phyloP scores from a whole-genome alignment of 1,139 yeast genomes.

The Yamadazyma atlantica region DNA sequence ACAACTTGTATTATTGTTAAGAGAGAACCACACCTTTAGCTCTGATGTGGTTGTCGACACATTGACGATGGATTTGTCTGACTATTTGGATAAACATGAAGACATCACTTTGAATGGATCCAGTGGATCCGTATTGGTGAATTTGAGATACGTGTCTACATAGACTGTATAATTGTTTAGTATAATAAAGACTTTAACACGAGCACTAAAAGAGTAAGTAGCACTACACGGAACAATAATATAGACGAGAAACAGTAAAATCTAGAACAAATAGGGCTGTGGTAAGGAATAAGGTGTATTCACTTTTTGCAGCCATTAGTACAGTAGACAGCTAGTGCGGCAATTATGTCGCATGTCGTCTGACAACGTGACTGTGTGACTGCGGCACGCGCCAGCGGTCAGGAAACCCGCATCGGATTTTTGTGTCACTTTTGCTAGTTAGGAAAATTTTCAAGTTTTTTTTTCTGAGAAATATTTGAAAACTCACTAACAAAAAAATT shows the following conservation, averaged over 20 bases:
- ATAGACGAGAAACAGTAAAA: too few species aligned
- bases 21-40: conserved; percentile 74
- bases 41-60: conserved; percentile 66
- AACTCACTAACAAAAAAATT: conserved; percentile 11
- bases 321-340: background rate
- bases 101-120: conserved; percentile 27
- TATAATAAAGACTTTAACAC: too few species aligned
- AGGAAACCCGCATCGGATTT: conserved; percentile 7
- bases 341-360: background rate
- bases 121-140: conserved; percentile 31
- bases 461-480: conserved; percentile 16
- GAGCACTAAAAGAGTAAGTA: too few species aligned
- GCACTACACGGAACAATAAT: too few species aligned
- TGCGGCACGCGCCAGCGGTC: background rate
- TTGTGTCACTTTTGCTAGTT: conserved; percentile 13
- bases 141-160: conserved; percentile 24
- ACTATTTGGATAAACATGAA: conserved; percentile 34
- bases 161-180: too few species aligned
- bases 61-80: conserved; percentile 43
- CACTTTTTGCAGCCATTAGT: background rate
- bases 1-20: conserved; percentile 55
- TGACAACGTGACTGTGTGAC: conserved; percentile 15
- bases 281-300: background rate
- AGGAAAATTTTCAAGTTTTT: conserved; percentile 9
- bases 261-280: too few species aligned